A percentile compares a stretch with the other conserved stretches of the same genome.
phyloP scores from a whole-genome alignment of 805 yeast genomes.

The Lipomyces sp. region DNA sequence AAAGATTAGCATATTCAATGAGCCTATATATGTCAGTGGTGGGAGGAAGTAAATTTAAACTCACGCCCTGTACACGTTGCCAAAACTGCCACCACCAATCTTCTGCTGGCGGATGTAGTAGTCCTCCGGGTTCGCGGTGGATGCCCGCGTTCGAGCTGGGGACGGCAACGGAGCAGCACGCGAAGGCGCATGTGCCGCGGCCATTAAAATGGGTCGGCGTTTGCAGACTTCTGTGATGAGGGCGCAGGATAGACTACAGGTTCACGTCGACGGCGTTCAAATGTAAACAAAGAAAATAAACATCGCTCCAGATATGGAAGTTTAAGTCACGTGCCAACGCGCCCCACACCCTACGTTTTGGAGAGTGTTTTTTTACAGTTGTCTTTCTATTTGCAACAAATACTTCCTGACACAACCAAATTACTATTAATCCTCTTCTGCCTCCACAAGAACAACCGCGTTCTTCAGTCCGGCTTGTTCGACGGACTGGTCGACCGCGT shows the following conservation, averaged over 20 bases:
- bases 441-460: slow-evolving; percentile 73
- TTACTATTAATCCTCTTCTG: slow-evolving; percentile 33
- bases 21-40: background rate
- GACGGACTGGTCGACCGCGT: slow-evolving; percentile 54
- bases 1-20: background rate
- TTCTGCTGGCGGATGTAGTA: slow-evolving; percentile 41
- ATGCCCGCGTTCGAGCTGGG: background rate
- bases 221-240: no score
- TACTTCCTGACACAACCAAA: no score
- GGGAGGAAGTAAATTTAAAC: background rate
- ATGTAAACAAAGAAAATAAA: background rate
- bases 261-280: background rate
- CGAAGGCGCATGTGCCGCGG: slow-evolving; percentile 1
- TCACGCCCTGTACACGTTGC: slow-evolving; percentile 72
- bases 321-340: no score
- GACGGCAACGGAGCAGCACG: no score
- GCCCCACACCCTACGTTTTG: no score
- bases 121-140: slow-evolving; percentile 18
- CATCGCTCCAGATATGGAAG: background rate
- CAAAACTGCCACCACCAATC: slow-evolving; percentile 82
- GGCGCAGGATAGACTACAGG: no score
- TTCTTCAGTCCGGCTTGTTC: slow-evolving; percentile 76
- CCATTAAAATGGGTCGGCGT: no score
- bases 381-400: no score
- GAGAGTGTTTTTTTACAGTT: no score